Evolutionary conservation across 2,329 filamentous ascomycete species (phyloP), one percentile per base, ranked within the genome.

Genomic region (Incumbomyces delicatus): DNA sequence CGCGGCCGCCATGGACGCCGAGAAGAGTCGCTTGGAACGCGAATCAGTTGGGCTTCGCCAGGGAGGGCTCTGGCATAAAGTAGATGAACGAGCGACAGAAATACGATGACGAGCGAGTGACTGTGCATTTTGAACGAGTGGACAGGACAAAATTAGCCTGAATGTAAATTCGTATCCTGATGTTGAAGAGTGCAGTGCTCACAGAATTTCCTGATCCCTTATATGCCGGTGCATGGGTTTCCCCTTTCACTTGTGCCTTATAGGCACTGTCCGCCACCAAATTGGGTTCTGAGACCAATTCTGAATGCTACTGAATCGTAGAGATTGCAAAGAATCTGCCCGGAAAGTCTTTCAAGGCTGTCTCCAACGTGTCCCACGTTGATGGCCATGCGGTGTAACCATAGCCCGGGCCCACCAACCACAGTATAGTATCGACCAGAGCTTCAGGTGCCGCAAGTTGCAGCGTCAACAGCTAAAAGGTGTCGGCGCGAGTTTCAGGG

Each of bases 51-150:
- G 6, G 29, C 40, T 16, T 13, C 17, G 11, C 40, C 40, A 14
- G 40, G 40, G 33, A 43, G n/a, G 2, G 22, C n/a, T 17, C n/a
- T 43, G 8, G 40, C 40, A 43, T 32, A 33, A 17, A 43, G 17
- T 6, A 43, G 17, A 18, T 43, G 40, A 43, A 43, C 22, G 38
- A 41, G 38, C 29, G 38, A 41, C 38, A 41, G 29, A 18, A 41
- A 39, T 5, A 41, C n/a, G 18, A 33, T 16, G 30, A 43, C 12
- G 20, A 43, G 27, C 14, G 29, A 43, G n/a, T 43, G 30, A 43
- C 40, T 14, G 33, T 43, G 31, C 32, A 44, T 44, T n/a, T 39
- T 36, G 41, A 44, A 36, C 17, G 41, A 44, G 18, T 44, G 41
- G 22, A 20, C 36, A 30, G 33, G 33, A 13, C 33, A 27, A 44